phyloP scores from a whole-genome alignment of 192 early-diverging fungal genomes.

The Podila epigama region DNA sequence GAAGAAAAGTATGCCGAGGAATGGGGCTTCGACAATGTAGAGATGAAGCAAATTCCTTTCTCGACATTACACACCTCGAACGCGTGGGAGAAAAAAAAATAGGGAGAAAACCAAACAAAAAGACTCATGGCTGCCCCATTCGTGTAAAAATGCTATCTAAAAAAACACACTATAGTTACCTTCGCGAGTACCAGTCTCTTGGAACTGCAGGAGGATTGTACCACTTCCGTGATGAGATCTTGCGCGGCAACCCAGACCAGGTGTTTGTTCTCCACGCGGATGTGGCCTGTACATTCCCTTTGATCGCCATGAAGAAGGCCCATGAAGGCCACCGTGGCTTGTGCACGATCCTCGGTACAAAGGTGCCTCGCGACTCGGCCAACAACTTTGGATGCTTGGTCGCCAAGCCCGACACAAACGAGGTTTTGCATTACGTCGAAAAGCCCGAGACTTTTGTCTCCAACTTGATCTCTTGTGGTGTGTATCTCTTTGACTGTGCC shows the following conservation, averaged over 20 bases:
- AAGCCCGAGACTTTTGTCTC: conserved; percentile 97
- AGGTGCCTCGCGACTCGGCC: conserved; percentile 79
- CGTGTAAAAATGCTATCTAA: neutral
- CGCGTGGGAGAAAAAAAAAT: neutral
- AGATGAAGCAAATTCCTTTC: too few species aligned
- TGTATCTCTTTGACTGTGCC: conserved; percentile 90
- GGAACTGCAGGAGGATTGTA: conserved; percentile 97
- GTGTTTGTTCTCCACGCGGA: conserved; percentile 98
- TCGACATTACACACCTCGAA: neutral
- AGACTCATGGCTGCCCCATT: neutral
- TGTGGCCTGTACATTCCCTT: conserved; percentile 94
- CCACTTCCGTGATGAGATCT: conserved; percentile 99
- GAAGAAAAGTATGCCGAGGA: too few species aligned
- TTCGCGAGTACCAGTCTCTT: conserved; percentile 96
- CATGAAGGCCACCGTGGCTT: conserved; percentile 84
- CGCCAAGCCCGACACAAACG: conserved; percentile 83
- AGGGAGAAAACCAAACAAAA: neutral
- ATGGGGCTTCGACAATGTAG: too few species aligned
- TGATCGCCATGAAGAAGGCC: conserved; percentile 83
- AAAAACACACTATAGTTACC: too few species aligned
- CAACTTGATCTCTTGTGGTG: conserved; percentile 93
- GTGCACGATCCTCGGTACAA: conserved; percentile 91
- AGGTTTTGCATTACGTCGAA: conserved; percentile 97
- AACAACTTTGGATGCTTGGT: conserved; percentile 94
- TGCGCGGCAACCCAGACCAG: conserved; percentile 87